phyloP scores from a whole-genome alignment of 805 yeast genomes.

The Metschnikowia bowlesiae region DNA sequence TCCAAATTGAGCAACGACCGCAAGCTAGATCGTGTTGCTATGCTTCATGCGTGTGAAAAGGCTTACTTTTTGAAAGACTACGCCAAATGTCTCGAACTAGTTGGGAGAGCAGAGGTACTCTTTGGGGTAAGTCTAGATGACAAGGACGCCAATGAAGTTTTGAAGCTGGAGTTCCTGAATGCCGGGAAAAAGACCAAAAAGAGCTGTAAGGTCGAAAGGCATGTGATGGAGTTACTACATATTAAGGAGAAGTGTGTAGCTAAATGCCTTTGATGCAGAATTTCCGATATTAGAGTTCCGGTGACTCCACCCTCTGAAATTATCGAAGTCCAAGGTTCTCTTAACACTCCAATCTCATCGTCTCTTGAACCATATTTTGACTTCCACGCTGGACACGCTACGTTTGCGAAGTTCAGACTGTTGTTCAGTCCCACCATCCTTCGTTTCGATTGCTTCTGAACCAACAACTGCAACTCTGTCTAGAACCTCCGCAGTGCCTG shows the following conservation, averaged over 20 bases:
- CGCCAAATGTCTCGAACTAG: slow-evolving; percentile 43
- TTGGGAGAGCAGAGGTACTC: slow-evolving; percentile 33
- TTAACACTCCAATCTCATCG: not conserved
- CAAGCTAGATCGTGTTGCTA: slow-evolving; percentile 52
- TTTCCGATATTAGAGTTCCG: too few species aligned
- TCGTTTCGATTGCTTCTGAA: slow-evolving; percentile 8
- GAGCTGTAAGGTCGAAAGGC: slow-evolving; percentile 41
- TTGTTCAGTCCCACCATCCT: slow-evolving; percentile 26
- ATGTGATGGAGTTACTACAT: slow-evolving; percentile 47
- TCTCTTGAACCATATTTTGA: slow-evolving; percentile 34
- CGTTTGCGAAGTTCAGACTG: slow-evolving; percentile 37
- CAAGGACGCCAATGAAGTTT: slow-evolving; percentile 22
- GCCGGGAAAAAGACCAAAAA: slow-evolving; percentile 25
- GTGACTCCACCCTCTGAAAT: too few species aligned
- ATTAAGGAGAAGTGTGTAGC: slow-evolving; percentile 35
- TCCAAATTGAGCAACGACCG: slow-evolving; percentile 25
- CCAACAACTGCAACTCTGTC: slow-evolving; percentile 52
- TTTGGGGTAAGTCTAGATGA: slow-evolving; percentile 23
- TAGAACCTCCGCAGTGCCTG: slow-evolving; percentile 62
- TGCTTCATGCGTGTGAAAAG: slow-evolving; percentile 59
- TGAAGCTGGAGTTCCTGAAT: slow-evolving; percentile 16
- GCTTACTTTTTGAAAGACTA: slow-evolving; percentile 56
- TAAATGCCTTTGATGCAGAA: slow-evolving; percentile 6
- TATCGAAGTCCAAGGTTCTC: too few species aligned
- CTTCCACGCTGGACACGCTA: slow-evolving; percentile 46